phyloP scores from a whole-genome alignment of 352 stramenopile species.

The Phytophthora sojae region DNA sequence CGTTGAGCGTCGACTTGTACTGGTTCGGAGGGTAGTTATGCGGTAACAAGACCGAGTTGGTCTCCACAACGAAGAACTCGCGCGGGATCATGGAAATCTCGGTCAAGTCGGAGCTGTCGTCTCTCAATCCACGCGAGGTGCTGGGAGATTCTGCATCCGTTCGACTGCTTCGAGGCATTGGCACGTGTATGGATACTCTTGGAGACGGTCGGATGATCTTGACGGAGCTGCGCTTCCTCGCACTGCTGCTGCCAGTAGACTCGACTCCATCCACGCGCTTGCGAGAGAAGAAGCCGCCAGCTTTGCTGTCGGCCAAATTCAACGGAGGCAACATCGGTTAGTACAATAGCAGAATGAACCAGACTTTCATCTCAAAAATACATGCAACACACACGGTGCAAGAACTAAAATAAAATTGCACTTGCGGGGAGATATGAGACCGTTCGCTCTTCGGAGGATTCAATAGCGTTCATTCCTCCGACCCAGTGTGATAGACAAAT shows the following conservation, averaged over 20 bases:
- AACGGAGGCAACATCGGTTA: constrained; percentile 51
- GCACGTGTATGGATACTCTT: constrained; percentile 20
- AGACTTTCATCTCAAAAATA: not conserved
- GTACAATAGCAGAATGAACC: not conserved
- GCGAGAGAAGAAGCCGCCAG: constrained; percentile 41
- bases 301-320: constrained; percentile 46
- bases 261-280: constrained; percentile 34
- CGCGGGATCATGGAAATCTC: constrained; percentile 65
- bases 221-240: constrained; percentile 22
- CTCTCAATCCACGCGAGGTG: not conserved
- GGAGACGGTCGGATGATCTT: constrained; percentile 33
- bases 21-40: constrained; percentile 60
- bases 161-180: constrained; percentile 18
- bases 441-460: constrained; percentile 17
- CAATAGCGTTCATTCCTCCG: constrained; percentile 25
- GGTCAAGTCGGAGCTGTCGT: constrained; percentile 19
- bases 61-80: constrained; percentile 85
- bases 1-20: constrained; percentile 66
- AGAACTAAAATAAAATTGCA: constrained; percentile 1
- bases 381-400: not conserved
- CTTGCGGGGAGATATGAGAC: not conserved
- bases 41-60: constrained; percentile 60
- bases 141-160: not conserved
- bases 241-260: constrained; percentile 19
- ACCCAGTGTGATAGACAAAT: constrained; percentile 5